Evolutionary conservation across 2,329 filamentous ascomycete genomes (phyloP), one percentile per base, ranked within the genome.

Genomic region (Raffaelea albimanens): DNA sequence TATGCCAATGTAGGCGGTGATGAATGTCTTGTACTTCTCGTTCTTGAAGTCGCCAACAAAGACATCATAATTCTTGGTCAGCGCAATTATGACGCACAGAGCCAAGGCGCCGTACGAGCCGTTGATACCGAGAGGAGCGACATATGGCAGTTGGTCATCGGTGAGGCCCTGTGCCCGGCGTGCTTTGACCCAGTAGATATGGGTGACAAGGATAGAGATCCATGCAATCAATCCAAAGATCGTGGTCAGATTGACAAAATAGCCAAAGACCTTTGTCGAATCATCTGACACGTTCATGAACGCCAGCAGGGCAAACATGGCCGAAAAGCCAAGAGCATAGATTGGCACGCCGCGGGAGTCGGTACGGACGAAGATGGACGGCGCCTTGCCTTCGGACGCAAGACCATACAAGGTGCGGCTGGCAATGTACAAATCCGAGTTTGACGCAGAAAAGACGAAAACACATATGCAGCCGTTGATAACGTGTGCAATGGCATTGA

Each of bases 401-500:
- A 69, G 56, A 1, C 61, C 63, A 54, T 62, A 70, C 10, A 67
- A 55, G 1, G 65, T 65, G n/a, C 69, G 59, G 2, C 67, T 66
- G 0, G 62, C 64, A 33, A 64, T 61, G 55, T 69, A 70, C 51
- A 79, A 71, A 56, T 79, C 79, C 23, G 73, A 76, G 61, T 80
- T 80, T 3, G 76, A 76, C 2, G 78, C 77, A 42, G 71, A 76
- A 50, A 80, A 72, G 7, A 75, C 75, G 21, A 76, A 72, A 10
- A 71, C 71, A 29, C 81, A 67, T 13, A 82, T 67, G 56, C 79
- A 65, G 3, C 72, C 76, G 57, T 82, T 82, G 59, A 82, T 74
- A 36, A 80, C 74, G 54, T 76, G 66, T 19, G 73, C 73, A 1
- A 80, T 60, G 3, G 71, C 59, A 3, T 58, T 58, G 49, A 81